Evolutionary conservation across 2,329 filamentous ascomycete species (phyloP), one percentile per base, ranked within the genome.

Genomic region (Conoideocrella luteorostrata): DNA sequence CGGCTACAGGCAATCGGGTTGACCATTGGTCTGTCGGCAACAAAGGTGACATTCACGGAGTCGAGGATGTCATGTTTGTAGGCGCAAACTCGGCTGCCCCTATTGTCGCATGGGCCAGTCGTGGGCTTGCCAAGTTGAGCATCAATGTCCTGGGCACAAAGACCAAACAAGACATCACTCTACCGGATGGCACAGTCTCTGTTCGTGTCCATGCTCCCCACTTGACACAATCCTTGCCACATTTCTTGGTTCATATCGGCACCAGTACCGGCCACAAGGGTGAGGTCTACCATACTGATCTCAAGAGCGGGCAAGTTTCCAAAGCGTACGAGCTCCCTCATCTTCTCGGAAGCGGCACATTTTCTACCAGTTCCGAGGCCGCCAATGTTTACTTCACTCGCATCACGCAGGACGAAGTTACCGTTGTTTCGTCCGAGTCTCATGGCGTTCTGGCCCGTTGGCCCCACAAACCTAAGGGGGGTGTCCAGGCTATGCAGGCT

Each of bases 361-460:
- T 96, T 59, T 85, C 89, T 0, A 84, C 80, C 1, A 93, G 84
- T 64, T 86, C 82, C 2, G 77, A 79, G 32, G 85, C 83, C 47
- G 81, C 85, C 17, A 90, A 93, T 55, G 84, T 95, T 7, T 96
- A 88, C 68, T 95, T 97, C 61, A 90, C 86, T 2, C 81, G 90
- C 47, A 73, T 93, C 48, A 89, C 87, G 0, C 71, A 81, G 26
- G 79, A 84, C 7, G 87, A 95, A 57, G 72, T 88, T 3, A 71
- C 77, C 23, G 71, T 95, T 21, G 74, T 87, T 5, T 88, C 87
- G 2, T 94, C 89, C 0, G 72, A 72, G 22, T 93, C 88, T 1
- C 80, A 90, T 52, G 81, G 75, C n/a, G 67, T 89, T 30, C 71
- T 96, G 24, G 85, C 80, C 12, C 78, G 81, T 43, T 96, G 88